Conservation (phyloP, 1,284 basidiomycete species). For the Mycena sp. region DNA sequence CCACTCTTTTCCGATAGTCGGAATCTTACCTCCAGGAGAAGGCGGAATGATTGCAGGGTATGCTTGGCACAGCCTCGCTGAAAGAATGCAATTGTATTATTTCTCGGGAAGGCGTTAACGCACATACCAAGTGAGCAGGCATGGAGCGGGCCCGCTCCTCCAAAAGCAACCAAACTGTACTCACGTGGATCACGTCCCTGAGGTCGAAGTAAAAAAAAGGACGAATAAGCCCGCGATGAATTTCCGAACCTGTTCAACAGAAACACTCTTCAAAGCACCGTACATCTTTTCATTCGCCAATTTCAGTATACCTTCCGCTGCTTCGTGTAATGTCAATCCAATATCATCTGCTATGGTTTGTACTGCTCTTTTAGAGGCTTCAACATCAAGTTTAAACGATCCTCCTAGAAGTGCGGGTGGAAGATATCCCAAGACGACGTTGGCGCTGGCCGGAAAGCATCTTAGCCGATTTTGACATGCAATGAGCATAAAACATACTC, state of each 20-base stretch:
- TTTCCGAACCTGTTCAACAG: slow-evolving; percentile 36
- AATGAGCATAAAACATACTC: slow-evolving; percentile 29
- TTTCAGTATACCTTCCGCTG: slow-evolving; percentile 42
- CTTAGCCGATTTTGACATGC: not conserved
- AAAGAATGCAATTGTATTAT: not conserved
- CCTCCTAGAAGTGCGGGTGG: slow-evolving; percentile 39
- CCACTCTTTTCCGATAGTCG: not conserved
- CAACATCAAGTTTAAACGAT: slow-evolving; percentile 37
- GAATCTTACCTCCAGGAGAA: slow-evolving; percentile 38
- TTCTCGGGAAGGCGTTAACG: slow-evolving; percentile 16
- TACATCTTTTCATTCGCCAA: slow-evolving; percentile 44
- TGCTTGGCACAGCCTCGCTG: slow-evolving; percentile 23
- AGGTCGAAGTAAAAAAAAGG: not conserved
- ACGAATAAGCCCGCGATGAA: too few species aligned
- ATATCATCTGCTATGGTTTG: slow-evolving; percentile 37
- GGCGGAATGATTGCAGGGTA: slow-evolving; percentile 42
- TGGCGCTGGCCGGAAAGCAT: slow-evolving; percentile 27
- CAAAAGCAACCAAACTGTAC: slow-evolving; percentile 40
- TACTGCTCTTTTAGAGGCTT: slow-evolving; percentile 34
- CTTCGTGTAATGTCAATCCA: slow-evolving; percentile 36
- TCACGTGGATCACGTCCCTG: slow-evolving; percentile 42
- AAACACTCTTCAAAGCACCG: slow-evolving; percentile 41
- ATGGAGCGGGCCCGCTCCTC: slow-evolving; percentile 38
- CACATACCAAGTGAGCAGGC: slow-evolving; percentile 37
- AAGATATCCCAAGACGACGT: slow-evolving; percentile 41